phyloP scores from a whole-genome alignment of 2,329 filamentous ascomycete genomes.

The Clonostachys byssicola region DNA sequence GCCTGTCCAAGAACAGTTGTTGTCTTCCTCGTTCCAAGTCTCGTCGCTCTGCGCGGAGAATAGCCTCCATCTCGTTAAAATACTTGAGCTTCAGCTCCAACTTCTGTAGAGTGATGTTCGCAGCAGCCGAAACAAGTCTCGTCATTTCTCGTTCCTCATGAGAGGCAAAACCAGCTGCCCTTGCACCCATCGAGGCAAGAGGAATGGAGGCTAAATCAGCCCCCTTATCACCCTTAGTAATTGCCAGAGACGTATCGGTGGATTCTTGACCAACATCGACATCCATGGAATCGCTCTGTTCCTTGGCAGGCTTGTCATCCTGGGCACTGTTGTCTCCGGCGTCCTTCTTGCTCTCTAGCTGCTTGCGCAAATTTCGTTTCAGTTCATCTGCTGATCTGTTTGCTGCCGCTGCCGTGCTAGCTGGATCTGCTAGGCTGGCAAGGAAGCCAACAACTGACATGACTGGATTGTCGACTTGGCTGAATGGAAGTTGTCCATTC shows the following conservation, averaged over 20 bases:
- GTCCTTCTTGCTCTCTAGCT: conserved; percentile 49
- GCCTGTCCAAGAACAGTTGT: conserved; percentile 86
- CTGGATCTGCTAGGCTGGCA: conserved; percentile 84
- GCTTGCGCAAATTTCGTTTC: conserved; percentile 72
- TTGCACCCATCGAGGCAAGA: conserved; percentile 79
- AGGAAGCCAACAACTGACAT: conserved; percentile 95
- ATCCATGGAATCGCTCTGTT: conserved; percentile 60
- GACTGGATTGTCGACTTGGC: conserved; percentile 90
- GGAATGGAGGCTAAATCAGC: conserved; percentile 69
- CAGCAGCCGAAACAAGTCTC: conserved; percentile 82
- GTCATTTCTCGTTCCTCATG: conserved; percentile 98
- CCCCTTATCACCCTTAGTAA: conserved; percentile 38
- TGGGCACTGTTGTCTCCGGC: conserved; percentile 50
- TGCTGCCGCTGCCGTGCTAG: conserved; percentile 84
- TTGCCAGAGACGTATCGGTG: conserved; percentile 45
- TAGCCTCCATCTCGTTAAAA: conserved; percentile 92
- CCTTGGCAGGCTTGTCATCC: conserved; percentile 21
- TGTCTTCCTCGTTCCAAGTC: conserved; percentile 90
- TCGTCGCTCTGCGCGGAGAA: conserved; percentile 85
- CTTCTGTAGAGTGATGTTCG: conserved; percentile 93
- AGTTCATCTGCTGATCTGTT: conserved; percentile 85
- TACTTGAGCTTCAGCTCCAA: conserved; percentile 93
- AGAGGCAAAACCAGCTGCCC: conserved; percentile 82
- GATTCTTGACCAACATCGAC: conserved; percentile 51
- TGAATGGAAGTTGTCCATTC: conserved; percentile 82